A percentile compares a stretch with the other conserved stretches of the same genome.
Evolutionary conservation across 2,329 filamentous ascomycete species (phyloP).

Genomic region (Fusarium nanum): DNA sequence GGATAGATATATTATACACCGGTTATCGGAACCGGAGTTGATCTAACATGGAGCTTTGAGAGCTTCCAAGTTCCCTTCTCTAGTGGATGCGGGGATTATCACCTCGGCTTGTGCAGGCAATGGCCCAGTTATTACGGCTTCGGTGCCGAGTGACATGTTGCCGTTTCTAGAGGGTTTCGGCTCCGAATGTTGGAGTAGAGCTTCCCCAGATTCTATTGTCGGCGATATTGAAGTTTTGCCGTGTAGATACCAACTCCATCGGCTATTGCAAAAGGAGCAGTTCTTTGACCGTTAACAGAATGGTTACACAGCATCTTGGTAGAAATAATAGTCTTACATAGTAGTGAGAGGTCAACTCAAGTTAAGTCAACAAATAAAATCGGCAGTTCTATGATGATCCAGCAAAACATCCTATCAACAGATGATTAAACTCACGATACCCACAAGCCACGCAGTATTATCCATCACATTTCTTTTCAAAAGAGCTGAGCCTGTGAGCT

Average conservation of each 20-base stretch:
- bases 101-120: constrained; percentile 27
- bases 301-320: not conserved
- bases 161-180: constrained; percentile 22
- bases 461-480: not conserved
- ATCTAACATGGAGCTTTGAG: constrained; percentile 22
- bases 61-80: constrained; percentile 4
- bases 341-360: not conserved
- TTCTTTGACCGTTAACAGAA: not conserved
- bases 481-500: constrained; percentile 11
- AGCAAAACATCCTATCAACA: not conserved
- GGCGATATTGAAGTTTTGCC: constrained; percentile 21
- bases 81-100: constrained; percentile 14
- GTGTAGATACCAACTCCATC: not conserved
- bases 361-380: not conserved
- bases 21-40: constrained; percentile 28
- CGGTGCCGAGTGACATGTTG: constrained; percentile 34
- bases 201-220: constrained; percentile 3
- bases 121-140: constrained; percentile 19
- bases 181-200: constrained; percentile 19
- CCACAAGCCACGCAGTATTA: not conserved
- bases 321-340: not conserved
- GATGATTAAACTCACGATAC: not conserved
- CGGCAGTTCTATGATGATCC: not conserved
- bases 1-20: constrained; percentile 14
- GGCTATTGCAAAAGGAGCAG: not conserved